Evolutionary conservation across 495 filamentous ascomycete genomes (phyloP), one percentile per base, ranked within the genome.

Genomic region (Rostrohypoxylon terebratum): DNA sequence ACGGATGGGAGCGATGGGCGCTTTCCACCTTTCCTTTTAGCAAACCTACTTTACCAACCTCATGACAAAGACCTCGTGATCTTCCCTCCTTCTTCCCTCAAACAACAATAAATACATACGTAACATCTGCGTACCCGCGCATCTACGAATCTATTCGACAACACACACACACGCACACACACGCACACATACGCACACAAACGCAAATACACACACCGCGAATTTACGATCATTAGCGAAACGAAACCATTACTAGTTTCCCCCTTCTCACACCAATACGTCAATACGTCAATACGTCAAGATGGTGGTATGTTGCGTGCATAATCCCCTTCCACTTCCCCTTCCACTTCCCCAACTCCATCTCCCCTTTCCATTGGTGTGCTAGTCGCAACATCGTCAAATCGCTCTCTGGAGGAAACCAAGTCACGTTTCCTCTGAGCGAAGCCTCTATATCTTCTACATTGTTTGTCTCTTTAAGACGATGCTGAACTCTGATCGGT

Each of bases 231-330:
- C 14, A 59, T 40, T 42, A 25, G 55, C 18, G 4, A 59, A 28
- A 28, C 18, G 4, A 59, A 28, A 28, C 28, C 28, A 40, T 34
- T 11, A 14, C 44, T 47, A 54, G 3, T 18, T 44, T 14, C 11
- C 9, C 48, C 28, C 2, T 31, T 5, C 10, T 44, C 44, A 28
- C 28, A 28, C 6, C 28, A 28, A 28, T 28, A 28, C 31, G 25
- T 69, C 67, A 76, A 65, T n/a, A n/a, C n/a, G n/a, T 28, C 28
- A 28, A 28, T 28, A 28, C 31, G 25, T 69, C 67, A 76, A 65
- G 33, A 77, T 72, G 72, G 69, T 75, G 66, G 75, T 77, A 75
- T 40, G 75, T 77, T 31, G 14, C 57, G 66, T 62, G 28, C 50
- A 68, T 53, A 62, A 50, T 68, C 33, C 34, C 63, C 38, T 42